Evolutionary conservation across 352 stramenopile species (phyloP).

Genomic region (Globisporangium iwayamae): DNA sequence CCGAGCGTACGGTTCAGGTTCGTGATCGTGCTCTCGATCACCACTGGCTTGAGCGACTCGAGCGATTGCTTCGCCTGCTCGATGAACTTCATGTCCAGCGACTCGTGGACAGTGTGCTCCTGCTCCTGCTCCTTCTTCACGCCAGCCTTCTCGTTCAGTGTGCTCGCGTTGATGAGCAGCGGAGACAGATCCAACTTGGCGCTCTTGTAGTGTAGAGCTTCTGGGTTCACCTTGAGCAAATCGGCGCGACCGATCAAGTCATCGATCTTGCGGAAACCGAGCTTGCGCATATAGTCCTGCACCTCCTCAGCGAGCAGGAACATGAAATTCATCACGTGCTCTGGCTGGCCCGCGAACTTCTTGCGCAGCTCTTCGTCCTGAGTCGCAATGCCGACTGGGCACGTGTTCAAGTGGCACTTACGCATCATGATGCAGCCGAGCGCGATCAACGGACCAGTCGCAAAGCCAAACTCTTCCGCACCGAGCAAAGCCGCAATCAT

Average conservation of each 20-base stretch:
- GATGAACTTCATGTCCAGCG: conserved; percentile 92
- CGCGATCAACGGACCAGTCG: conserved; percentile 92
- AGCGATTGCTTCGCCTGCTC: conserved; percentile 79
- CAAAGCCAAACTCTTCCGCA: conserved; percentile 96
- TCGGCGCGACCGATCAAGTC: conserved; percentile 94
- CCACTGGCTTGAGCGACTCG: conserved; percentile 70
- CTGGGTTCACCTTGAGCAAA: conserved; percentile 89
- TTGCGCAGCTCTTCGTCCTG: conserved; percentile 94
- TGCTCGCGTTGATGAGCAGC: conserved; percentile 90
- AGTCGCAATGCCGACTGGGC: conserved; percentile 97
- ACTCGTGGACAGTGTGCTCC: conserved; percentile 87
- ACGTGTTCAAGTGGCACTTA: conserved; percentile 97
- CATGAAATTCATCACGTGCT: conserved; percentile 98
- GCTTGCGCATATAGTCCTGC: conserved; percentile 56
- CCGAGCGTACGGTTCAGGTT: conserved; percentile 94
- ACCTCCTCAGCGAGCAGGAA: conserved; percentile 96
- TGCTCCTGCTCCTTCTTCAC: conserved; percentile 84
- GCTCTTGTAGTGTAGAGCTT: conserved; percentile 69
- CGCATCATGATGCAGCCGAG: conserved; percentile 98
- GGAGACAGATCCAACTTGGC: conserved; percentile 89
- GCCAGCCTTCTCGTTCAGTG: conserved; percentile 88
- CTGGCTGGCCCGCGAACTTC: conserved; percentile 95
- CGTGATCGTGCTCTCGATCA: conserved; percentile 66
- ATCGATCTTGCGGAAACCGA: conserved; percentile 92
- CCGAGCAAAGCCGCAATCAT: conserved; percentile 93